Percentiles rank a stretch among this genome's conserved stretches.
Conservation (phyloP, 106 monocot genomes). For the Amphibolis antarctica region DNA sequence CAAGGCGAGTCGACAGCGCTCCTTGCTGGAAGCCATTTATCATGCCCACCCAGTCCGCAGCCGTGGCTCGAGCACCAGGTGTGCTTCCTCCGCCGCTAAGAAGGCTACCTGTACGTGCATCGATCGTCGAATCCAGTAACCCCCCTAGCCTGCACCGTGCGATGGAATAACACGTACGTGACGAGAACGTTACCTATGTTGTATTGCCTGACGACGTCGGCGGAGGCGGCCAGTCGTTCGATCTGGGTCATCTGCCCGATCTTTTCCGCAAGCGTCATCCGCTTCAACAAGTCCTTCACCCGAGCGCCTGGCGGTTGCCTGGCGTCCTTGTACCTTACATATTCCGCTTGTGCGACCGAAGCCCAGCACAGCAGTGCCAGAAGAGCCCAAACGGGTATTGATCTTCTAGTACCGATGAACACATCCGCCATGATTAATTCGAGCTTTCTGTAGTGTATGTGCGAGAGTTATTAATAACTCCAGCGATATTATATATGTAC, state of each 20-base stretch:
- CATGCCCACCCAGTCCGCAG: conserved; percentile 12
- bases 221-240: conserved; percentile 6
- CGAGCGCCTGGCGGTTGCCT: conserved; percentile 3
- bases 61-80: conserved; percentile 13
- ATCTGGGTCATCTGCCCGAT: conserved; percentile 19
- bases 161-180: not conserved
- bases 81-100: conserved; percentile 25
- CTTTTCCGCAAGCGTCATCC: conserved; percentile 15
- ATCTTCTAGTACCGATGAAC: too few species aligned
- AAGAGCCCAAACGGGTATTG: not conserved
- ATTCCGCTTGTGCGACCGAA: not conserved
- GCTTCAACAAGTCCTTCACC: conserved; percentile 4
- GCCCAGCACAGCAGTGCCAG: not conserved
- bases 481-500: too few species aligned
- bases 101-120: conserved; percentile 13
- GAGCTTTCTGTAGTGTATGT: too few species aligned
- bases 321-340: conserved; percentile 6
- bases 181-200: not conserved
- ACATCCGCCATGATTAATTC: too few species aligned
- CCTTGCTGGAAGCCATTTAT: conserved; percentile 10
- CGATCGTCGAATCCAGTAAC: not conserved
- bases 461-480: too few species aligned
- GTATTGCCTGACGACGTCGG: conserved; percentile 8
- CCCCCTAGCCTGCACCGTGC: not conserved
- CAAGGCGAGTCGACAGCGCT: conserved; percentile 8